Evolutionary conservation across 2,329 filamentous ascomycete genomes (phyloP).

Genomic region (Penicillium olsonii): DNA sequence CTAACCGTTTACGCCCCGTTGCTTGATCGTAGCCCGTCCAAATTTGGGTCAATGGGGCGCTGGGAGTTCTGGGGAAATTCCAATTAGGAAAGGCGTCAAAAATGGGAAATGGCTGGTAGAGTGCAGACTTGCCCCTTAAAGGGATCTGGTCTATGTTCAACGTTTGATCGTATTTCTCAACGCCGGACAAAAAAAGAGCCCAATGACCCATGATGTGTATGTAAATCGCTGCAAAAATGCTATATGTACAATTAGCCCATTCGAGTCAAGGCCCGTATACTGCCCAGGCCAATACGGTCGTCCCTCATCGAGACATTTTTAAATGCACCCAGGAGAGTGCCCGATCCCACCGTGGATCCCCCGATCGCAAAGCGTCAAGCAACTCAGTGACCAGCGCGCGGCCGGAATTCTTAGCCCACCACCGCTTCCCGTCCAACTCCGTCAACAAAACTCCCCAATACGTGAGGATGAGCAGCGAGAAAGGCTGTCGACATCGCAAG

Average conservation of each 20-base stretch:
- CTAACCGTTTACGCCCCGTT: no score
- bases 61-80: no score
- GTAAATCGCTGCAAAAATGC: no score
- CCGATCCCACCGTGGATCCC: slow-evolving; percentile 11
- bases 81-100: no score
- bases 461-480: slow-evolving; percentile 27
- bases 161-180: no score
- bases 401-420: slow-evolving; percentile 30
- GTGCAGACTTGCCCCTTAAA: no score
- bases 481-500: slow-evolving; percentile 17
- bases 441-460: slow-evolving; percentile 30
- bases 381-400: slow-evolving; percentile 20
- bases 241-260: background rate
- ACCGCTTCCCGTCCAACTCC: slow-evolving; percentile 22
- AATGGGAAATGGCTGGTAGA: no score
- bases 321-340: slow-evolving; percentile 14
- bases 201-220: no score
- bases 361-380: background rate
- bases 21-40: no score
- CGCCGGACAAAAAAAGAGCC: no score
- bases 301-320: background rate
- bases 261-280: background rate
- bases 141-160: no score
- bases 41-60: no score
- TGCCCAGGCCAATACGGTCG: background rate